Conservation (phyloP, 2,329 filamentous ascomycete species). For the Anthostomella pinea region DNA sequence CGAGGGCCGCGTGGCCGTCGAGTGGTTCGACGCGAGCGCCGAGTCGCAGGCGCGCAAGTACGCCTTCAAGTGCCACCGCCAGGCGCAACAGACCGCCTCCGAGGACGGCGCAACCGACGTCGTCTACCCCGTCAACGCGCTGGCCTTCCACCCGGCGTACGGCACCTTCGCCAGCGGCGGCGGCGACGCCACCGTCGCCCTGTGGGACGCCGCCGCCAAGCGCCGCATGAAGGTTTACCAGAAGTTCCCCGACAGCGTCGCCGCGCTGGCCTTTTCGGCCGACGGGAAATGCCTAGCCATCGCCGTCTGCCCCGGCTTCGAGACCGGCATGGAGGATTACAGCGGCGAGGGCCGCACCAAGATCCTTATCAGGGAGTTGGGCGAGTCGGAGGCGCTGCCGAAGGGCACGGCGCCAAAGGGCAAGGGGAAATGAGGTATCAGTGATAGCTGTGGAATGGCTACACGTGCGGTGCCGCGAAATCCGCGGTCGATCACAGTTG, state of each 20-base stretch:
- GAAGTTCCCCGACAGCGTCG: slow-evolving; percentile 75
- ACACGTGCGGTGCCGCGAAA: no score
- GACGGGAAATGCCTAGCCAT: slow-evolving; percentile 79
- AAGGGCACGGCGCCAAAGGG: no score
- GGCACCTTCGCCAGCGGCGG: slow-evolving; percentile 88
- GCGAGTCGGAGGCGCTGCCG: slow-evolving; percentile 83
- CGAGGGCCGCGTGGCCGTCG: slow-evolving; percentile 91
- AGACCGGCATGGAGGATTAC: slow-evolving; percentile 80
- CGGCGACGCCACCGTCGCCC: slow-evolving; percentile 84
- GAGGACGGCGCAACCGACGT: slow-evolving; percentile 64
- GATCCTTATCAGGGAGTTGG: slow-evolving; percentile 78
- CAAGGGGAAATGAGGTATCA: slow-evolving; percentile 53
- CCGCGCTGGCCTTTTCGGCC: slow-evolving; percentile 71
- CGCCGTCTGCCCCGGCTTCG: slow-evolving; percentile 81
- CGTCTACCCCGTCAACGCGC: slow-evolving; percentile 86
- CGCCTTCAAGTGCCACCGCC: slow-evolving; percentile 97
- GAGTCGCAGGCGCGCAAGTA: slow-evolving; percentile 92
- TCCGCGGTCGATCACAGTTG: no score
- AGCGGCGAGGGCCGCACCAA: slow-evolving; percentile 69
- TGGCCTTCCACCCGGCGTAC: slow-evolving; percentile 79
- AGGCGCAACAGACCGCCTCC: slow-evolving; percentile 60
- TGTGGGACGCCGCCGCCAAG: slow-evolving; percentile 93
- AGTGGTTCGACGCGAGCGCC: slow-evolving; percentile 91
- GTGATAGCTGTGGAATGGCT: background rate
- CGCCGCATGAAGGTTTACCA: slow-evolving; percentile 86